Evolutionary conservation across 83 land plant genomes (phyloP), one percentile per base, ranked within the genome.

Genomic region (Picea abies): DNA sequence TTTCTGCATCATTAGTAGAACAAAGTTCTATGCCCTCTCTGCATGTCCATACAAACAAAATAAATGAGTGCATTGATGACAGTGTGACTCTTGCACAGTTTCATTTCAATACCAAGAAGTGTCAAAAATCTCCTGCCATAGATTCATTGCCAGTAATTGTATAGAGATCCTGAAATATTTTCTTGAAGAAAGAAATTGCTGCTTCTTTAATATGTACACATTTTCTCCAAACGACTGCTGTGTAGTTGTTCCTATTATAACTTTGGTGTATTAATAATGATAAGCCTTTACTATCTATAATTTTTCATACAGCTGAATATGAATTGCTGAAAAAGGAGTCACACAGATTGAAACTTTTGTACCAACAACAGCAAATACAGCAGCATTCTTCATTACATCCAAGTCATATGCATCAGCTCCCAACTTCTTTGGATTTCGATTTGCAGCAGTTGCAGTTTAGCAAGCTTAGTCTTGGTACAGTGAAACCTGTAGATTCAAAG

Each of bases 331-430:
- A 25, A 44, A 63, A 83, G 22, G 84, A 78, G 29, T 58, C 35
- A 71, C 84, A 83, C 44, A 60, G 60, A 76, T 69, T 78, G 81
- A 78, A 41, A 44, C 73, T 64, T 52, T 80, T 78, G 71, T 64
- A 79, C 60, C 68, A 39, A 60, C 81, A 83, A 35, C 84, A 61
- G 65, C 80, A 76, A 63, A 23, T 82, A 19, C 84, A 82, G 64
- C 80, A 67, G 81, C 84, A 83, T 37, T 78, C 81, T 76, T 83
- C 84, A 60, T 63, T 64, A 62, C 84, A 76, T 26, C 29, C 79
- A 78, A 60, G 64, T 60, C 64, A 35, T 4, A 3, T 58, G 6
- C 80, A 77, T 23, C 79, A 56, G 49, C 44, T 49, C 19, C 79
- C 79, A 56, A 56, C 32, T 25, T 77, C 84, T 39, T 4, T 79